These are phyloP conservation scores for Barnettozyma wickerhamii DNA, from an alignment of 805 yeast genomes.

Conservation along the genomic window DNA sequence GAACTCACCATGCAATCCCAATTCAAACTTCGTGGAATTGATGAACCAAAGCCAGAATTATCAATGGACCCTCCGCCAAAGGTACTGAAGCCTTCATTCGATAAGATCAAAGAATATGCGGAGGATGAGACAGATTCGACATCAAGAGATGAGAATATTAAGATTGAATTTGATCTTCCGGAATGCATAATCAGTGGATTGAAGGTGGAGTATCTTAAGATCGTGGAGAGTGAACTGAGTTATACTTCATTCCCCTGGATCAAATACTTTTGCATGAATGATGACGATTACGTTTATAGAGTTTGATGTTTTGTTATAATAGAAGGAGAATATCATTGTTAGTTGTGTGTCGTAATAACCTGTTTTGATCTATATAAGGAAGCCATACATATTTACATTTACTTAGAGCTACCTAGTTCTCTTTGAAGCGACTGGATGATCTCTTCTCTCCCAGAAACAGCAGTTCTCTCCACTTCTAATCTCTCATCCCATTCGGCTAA, in stretches of 20 bases:
- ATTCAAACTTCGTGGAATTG: slow-evolving; percentile 31
- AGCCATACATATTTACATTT: no score
- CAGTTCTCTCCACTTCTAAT: slow-evolving; percentile 16
- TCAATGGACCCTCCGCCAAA: slow-evolving; percentile 28
- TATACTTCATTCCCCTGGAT: slow-evolving; percentile 82
- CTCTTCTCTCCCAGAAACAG: slow-evolving; percentile 5
- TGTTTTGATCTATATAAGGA: no score
- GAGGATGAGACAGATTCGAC: slow-evolving; percentile 8
- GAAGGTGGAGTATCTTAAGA: slow-evolving; percentile 60
- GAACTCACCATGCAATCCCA: slow-evolving; percentile 54
- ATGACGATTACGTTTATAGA: slow-evolving; percentile 32
- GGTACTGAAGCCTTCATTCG: slow-evolving; percentile 17
- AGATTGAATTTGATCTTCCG: slow-evolving; percentile 59
- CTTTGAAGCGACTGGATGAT: slow-evolving; percentile 1
- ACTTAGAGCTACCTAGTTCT: no score
- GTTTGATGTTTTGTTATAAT: no score
- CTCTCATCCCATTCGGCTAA: slow-evolving; percentile 20
- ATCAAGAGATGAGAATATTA: slow-evolving; percentile 29
- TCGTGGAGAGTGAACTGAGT: slow-evolving; percentile 51
- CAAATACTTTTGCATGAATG: slow-evolving; percentile 44
- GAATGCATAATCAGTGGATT: slow-evolving; percentile 62
- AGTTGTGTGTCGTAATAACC: no score
- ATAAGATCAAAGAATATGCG: slow-evolving; percentile 16
- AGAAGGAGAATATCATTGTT: no score
- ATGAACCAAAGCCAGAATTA: slow-evolving; percentile 12